These are phyloP conservation scores for Ajuga reptans DNA, from an alignment of 305 asterid genomes.

Conservation along the genomic window DNA sequence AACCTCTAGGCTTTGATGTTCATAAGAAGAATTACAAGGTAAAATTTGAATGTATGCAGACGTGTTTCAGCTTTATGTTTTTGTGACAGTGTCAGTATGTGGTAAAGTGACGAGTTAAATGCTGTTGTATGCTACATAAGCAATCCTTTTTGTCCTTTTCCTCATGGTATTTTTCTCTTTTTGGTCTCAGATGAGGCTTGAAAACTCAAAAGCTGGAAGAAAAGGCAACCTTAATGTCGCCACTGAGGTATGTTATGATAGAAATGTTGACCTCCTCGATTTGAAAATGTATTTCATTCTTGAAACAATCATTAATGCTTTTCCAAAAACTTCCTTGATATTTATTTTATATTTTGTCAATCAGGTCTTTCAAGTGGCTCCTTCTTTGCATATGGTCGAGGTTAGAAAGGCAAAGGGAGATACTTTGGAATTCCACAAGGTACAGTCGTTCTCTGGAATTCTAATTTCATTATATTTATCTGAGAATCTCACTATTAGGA, in stretches of 20 bases:
- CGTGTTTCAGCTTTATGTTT: conserved; percentile 3
- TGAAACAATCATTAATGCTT: not conserved
- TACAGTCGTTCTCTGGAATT: conserved; percentile 14
- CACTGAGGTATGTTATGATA: conserved; percentile 53
- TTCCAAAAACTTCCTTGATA: not conserved
- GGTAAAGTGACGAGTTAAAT: not conserved
- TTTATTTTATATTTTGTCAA: not conserved
- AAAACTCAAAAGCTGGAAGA: conserved; percentile 84
- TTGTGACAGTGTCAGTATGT: not conserved
- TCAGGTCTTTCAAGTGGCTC: conserved; percentile 91
- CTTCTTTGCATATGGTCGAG: conserved; percentile 97
- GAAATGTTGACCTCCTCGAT: not conserved
- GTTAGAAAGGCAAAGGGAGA: conserved; percentile 95
- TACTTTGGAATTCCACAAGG: conserved; percentile 97
- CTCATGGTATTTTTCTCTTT: not conserved
- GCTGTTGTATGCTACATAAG: not conserved
- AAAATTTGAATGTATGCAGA: not conserved
- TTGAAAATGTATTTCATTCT: not conserved
- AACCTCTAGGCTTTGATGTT: conserved; percentile 89
- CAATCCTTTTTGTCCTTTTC: not conserved
- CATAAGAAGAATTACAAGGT: conserved; percentile 87
- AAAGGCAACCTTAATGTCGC: conserved; percentile 92
- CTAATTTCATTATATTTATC: not conserved
- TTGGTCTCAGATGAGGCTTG: conserved; percentile 69
- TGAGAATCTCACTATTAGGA: not conserved